Conservation (phyloP, 139 green algal genomes). For the Auxenochlorella pyrenoidosa region DNA sequence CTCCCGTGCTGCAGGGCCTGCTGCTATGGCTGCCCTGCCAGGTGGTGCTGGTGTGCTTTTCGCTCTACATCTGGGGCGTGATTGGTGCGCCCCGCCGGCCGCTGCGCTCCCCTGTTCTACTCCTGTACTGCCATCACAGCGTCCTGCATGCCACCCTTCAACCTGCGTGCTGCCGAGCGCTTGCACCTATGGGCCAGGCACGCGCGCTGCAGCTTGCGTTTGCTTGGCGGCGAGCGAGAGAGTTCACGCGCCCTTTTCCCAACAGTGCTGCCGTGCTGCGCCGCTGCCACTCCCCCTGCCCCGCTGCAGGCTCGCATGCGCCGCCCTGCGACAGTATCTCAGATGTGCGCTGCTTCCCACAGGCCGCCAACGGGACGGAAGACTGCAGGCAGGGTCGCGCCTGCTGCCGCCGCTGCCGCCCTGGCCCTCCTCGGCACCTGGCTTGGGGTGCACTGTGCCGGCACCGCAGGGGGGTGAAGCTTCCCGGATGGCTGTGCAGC, state of each 20-base stretch:
- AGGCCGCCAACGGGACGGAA: not conserved
- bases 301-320: not conserved
- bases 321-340: not conserved
- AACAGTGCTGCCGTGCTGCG: not conserved
- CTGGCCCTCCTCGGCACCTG: not conserved
- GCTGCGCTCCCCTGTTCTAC: too few species aligned
- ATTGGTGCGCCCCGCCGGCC: not conserved
- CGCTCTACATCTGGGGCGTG: not conserved
- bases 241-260: too few species aligned
- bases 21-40: constrained; percentile 28
- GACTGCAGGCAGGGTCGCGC: not conserved
- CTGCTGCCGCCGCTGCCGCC: not conserved
- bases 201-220: not conserved
- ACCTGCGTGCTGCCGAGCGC: not conserved
- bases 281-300: not conserved
- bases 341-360: constrained; percentile 7
- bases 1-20: not conserved
- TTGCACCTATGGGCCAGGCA: too few species aligned
- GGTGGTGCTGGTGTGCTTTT: not conserved
- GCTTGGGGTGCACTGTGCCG: not conserved
- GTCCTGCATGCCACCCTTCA: too few species aligned
- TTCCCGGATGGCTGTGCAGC: not conserved
- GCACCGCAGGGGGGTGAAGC: not conserved
- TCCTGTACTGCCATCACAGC: too few species aligned
- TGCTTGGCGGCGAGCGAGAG: too few species aligned